Percentiles rank a stretch among this genome's conserved stretches.
Conservation (phyloP, 2,329 filamentous ascomycete genomes). For the Penicillium sp. region DNA sequence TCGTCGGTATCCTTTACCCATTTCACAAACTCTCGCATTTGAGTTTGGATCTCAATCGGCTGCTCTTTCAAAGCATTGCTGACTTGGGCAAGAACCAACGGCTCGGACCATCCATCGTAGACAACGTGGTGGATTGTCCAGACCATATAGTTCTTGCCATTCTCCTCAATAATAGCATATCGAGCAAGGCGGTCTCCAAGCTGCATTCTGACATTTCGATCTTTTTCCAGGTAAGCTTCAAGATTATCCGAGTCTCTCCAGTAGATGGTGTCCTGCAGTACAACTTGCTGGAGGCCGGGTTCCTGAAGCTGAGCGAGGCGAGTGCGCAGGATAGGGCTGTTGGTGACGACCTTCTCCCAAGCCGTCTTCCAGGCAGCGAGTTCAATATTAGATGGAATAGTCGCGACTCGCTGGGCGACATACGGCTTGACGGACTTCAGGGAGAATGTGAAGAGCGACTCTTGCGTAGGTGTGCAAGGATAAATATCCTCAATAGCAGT, state of each 20-base stretch:
- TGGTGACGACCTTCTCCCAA: constrained; percentile 45
- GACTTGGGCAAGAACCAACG: constrained; percentile 38
- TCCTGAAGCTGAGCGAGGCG: constrained; percentile 41
- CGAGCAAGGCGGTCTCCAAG: constrained; percentile 38
- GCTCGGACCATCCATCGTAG: constrained; percentile 52
- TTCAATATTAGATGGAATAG: constrained; percentile 37
- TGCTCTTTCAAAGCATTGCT: constrained; percentile 26
- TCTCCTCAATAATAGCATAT: constrained; percentile 33
- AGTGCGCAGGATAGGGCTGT: constrained; percentile 49
- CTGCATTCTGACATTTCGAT: constrained; percentile 31
- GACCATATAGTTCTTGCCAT: constrained; percentile 42
- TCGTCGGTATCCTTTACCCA: constrained; percentile 48
- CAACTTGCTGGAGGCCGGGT: constrained; percentile 37
- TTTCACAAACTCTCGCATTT: constrained; percentile 52
- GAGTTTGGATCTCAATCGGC: constrained; percentile 16
- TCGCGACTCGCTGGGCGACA: constrained; percentile 45
- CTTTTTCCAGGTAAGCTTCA: constrained; percentile 26
- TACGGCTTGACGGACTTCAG: constrained; percentile 47
- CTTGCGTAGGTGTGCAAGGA: constrained; percentile 43
- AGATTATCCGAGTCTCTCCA: constrained; percentile 33
- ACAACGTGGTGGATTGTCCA: constrained; percentile 54
- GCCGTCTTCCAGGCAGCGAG: constrained; percentile 43
- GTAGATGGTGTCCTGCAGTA: constrained; percentile 31
- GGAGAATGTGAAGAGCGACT: constrained; percentile 48
- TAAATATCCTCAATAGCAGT: constrained; percentile 41